These are phyloP conservation scores for Oropetium thomaeum DNA, from an alignment of 176 grass and related monocot species.

Conservation along the genomic window DNA sequence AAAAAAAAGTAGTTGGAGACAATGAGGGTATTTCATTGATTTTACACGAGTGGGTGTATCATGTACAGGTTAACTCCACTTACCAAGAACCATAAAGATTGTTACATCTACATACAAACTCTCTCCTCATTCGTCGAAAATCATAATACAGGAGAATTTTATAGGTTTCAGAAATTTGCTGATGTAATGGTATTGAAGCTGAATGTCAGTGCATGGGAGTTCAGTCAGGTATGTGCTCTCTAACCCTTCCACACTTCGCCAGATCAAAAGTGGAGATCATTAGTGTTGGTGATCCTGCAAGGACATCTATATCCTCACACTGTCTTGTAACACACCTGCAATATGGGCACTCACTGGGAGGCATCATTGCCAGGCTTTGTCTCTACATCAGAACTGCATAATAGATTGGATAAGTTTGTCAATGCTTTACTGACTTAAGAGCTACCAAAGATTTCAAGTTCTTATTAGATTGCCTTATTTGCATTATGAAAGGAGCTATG, in stretches of 20 bases:
- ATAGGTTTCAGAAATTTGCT: slow-evolving; percentile 8
- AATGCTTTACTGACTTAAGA: neutral
- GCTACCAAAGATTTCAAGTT: neutral
- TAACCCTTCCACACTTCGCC: neutral
- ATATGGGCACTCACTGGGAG: neutral
- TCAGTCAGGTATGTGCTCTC: neutral
- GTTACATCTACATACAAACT: slow-evolving; percentile 33
- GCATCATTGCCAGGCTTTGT: neutral
- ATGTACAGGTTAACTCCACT: slow-evolving; percentile 28
- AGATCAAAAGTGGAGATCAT: slow-evolving; percentile 17
- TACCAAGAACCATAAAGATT: slow-evolving; percentile 28
- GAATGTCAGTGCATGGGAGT: neutral
- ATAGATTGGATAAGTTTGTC: slow-evolving; percentile 6
- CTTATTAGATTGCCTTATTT: neutral
- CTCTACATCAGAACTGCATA: slow-evolving; percentile 4
- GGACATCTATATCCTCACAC: neutral
- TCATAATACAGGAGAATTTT: slow-evolving; percentile 10
- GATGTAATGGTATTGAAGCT: neutral
- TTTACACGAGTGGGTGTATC: slow-evolving; percentile 17
- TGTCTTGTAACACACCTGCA: neutral
- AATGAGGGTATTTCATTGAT: neutral
- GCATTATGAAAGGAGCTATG: no score
- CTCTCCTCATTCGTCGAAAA: slow-evolving; percentile 23
- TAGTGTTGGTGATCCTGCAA: neutral
- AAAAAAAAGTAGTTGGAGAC: neutral